phyloP scores from a whole-genome alignment of 371 early-diverging fungal genomes.

The Umbelopsis sp. region DNA sequence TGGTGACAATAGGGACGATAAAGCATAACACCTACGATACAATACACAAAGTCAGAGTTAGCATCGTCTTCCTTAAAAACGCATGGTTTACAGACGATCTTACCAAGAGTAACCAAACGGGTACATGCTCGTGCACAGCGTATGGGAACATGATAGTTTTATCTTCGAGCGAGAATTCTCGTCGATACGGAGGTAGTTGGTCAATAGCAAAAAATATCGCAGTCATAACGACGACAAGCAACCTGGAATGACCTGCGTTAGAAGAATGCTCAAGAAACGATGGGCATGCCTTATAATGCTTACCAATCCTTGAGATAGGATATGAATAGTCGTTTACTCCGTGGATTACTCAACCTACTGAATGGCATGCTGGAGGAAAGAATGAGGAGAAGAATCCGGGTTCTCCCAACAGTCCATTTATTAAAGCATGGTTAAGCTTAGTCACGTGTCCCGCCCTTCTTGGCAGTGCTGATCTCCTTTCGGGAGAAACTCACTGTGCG shows the following conservation, averaged over 20 bases:
- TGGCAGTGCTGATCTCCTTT: background rate
- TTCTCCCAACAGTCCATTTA: background rate
- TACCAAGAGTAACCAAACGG: slow-evolving; percentile 60
- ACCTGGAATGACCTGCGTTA: background rate
- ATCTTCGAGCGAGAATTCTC: slow-evolving; percentile 73
- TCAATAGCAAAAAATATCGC: slow-evolving; percentile 61
- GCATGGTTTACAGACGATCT: background rate
- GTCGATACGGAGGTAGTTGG: slow-evolving; percentile 65
- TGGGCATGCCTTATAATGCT: background rate
- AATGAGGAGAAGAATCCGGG: background rate
- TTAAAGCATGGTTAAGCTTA: background rate
- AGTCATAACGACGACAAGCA: slow-evolving; percentile 61
- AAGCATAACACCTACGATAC: slow-evolving; percentile 39
- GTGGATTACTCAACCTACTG: slow-evolving; percentile 27
- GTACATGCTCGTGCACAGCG: slow-evolving; percentile 64
- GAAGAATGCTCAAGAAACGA: background rate
- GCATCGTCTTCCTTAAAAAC: background rate
- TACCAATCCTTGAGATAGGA: slow-evolving; percentile 72
- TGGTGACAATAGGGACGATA: slow-evolving; percentile 57
- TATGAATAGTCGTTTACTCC: slow-evolving; percentile 42
- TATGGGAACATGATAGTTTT: slow-evolving; percentile 68
- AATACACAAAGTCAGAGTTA: background rate
- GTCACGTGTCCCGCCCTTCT: background rate
- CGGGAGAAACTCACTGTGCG: no score
- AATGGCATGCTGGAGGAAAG: slow-evolving; percentile 7